Evolutionary conservation across 169 alveolate species (phyloP), one percentile per base, ranked within the genome.

Genomic region (Plasmodium inui): DNA sequence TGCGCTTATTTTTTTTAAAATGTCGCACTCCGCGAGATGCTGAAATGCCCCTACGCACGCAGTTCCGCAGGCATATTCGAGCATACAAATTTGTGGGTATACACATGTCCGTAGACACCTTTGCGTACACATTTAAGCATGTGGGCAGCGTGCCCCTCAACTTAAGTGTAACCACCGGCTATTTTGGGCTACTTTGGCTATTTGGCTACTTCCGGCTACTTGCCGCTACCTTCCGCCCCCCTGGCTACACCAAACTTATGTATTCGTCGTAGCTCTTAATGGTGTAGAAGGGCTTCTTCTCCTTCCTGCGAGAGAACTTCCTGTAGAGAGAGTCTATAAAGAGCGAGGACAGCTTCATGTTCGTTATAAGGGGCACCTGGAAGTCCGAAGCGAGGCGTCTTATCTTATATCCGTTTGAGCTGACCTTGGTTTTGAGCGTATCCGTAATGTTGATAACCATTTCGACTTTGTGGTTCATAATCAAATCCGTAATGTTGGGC

Each of bases 181-280:
- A 50, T 6, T 50, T 50, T 50, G 0, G 9, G 26, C 19, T 17
- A 50, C n/a, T 50, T 17, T 9, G n/a, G 57, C n/a, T 2, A 50
- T 6, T 50, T 9, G n/a, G 57, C n/a, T 2, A 50, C n/a, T 50
- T 50, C 14, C 3, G 9, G 26, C 19, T 17, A 50, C n/a, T 50
- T 17, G 61, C 61, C 22, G 22, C 61, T 3, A n/a, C n/a, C n/a
- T n/a, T n/a, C n/a, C n/a, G n/a, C n/a, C n/a, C 14, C 2, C 53
- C 53, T 50, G 14, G 5, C 53, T 83, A 79, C 70, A 72, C 93
- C 50, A 67, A 92, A 61, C 94, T 93, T 19, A 96, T 76, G 81
- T 96, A 94, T 41, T 96, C 97, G 81, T 96, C 97, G 79, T 96
- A 96, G 61, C 96, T 92, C 92, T 94, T 96, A 92, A 89, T 91